These are phyloP conservation scores for Mortierella sp. DNA, from an alignment of 371 early-diverging fungal genomes.

Conservation along the genomic window DNA sequence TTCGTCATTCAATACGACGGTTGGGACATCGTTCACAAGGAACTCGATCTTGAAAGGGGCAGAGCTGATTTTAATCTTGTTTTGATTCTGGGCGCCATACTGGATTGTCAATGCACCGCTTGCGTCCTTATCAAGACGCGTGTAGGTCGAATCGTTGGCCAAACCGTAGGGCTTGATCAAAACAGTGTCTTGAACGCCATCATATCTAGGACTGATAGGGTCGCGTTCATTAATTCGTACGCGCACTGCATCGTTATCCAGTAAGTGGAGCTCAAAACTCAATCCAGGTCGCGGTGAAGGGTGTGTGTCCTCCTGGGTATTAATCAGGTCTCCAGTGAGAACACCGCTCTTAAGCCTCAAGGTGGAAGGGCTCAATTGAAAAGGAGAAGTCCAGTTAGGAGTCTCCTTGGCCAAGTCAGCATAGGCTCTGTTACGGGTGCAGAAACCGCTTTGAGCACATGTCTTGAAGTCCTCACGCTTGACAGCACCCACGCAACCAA, in stretches of 20 bases:
- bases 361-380: conserved; percentile 64
- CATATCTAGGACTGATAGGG: conserved; percentile 79
- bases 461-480: conserved; percentile 92
- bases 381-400: conserved; percentile 67
- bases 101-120: conserved; percentile 31
- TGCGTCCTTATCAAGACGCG: conserved; percentile 40
- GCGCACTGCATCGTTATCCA: conserved; percentile 74
- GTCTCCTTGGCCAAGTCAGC: conserved; percentile 72
- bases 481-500: conserved; percentile 55
- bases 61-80: conserved; percentile 64
- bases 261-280: conserved; percentile 63
- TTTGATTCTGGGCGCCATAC: conserved; percentile 48
- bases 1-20: conserved; percentile 84
- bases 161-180: conserved; percentile 61
- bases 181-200: conserved; percentile 73
- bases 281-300: conserved; percentile 46
- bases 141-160: conserved; percentile 39
- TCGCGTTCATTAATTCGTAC: conserved; percentile 77
- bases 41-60: conserved; percentile 79
- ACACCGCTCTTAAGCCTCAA: conserved; percentile 59
- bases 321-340: conserved; percentile 70
- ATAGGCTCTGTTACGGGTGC: conserved; percentile 89
- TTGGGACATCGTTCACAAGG: conserved; percentile 67
- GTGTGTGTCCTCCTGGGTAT: conserved; percentile 61
- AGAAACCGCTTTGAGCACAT: conserved; percentile 91